A percentile compares a stretch with the other conserved stretches of the same genome.
These are phyloP conservation scores for Cryptosporidium xiaoi DNA, from an alignment of 169 alveolate genomes.

Conservation along the genomic window DNA sequence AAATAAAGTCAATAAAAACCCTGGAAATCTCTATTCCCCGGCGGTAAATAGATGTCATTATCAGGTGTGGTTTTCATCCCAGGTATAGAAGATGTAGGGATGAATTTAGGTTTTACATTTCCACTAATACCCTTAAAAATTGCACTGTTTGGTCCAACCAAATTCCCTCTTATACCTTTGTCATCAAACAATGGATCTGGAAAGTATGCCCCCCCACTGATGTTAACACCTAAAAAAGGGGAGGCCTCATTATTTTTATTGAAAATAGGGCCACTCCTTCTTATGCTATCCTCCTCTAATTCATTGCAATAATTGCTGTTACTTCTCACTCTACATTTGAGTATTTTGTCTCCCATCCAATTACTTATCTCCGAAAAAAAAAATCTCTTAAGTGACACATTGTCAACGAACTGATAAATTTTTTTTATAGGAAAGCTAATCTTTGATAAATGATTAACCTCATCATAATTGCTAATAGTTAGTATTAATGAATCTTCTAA, in stretches of 20 bases:
- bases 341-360: too few species aligned
- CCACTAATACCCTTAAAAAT: slow-evolving; percentile 5
- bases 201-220: background rate
- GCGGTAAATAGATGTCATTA: slow-evolving; percentile 64
- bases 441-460: background rate
- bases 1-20: background rate
- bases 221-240: background rate
- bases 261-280: too few species aligned
- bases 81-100: slow-evolving; percentile 49
- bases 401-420: too few species aligned
- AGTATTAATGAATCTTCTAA: too few species aligned
- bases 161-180: slow-evolving; percentile 41
- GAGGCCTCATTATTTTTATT: too few species aligned
- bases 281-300: too few species aligned
- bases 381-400: too few species aligned
- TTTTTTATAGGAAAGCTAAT: background rate
- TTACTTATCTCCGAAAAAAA: too few species aligned
- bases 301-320: too few species aligned
- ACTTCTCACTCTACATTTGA: too few species aligned
- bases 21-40: slow-evolving; percentile 15
- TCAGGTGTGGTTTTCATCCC: slow-evolving; percentile 19
- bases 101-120: slow-evolving; percentile 23
- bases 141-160: slow-evolving; percentile 66
- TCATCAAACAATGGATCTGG: slow-evolving; percentile 59
- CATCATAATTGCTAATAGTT: too few species aligned